Percentiles rank a stretch among this genome's conserved stretches.
Conservation (phyloP, 177 flowering plant species). For the Telopea speciosissima region DNA sequence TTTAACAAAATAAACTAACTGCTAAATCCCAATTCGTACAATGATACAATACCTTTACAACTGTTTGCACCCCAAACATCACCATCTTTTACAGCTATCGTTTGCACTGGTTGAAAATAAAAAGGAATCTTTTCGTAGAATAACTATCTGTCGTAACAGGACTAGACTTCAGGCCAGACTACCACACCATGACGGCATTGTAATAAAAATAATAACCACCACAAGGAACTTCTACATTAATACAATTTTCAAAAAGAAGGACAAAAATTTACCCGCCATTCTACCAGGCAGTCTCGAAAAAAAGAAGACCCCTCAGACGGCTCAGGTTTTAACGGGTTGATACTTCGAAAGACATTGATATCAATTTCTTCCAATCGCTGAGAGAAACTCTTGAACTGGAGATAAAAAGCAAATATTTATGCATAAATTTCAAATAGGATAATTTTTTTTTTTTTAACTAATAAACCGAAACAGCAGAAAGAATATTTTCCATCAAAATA, state of each 20-base stretch:
- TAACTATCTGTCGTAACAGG: too few species aligned
- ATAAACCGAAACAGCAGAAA: neutral
- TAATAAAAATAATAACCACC: too few species aligned
- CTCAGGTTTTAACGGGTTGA: neutral
- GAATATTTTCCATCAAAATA: neutral
- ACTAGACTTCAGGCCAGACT: too few species aligned
- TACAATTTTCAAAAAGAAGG: neutral
- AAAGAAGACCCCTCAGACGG: neutral
- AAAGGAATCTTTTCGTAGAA: too few species aligned
- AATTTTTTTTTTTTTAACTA: too few species aligned
- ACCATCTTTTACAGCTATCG: neutral
- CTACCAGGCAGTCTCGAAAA: neutral
- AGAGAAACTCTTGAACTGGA: neutral
- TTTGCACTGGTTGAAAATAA: too few species aligned
- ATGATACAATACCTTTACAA: neutral
- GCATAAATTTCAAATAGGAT: neutral
- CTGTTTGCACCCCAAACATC: neutral
- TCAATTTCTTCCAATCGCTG: neutral
- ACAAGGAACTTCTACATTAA: too few species aligned
- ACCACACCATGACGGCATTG: too few species aligned
- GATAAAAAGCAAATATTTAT: neutral
- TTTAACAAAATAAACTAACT: too few species aligned
- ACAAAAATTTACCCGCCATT: neutral
- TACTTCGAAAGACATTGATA: neutral
- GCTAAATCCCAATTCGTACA: neutral